These are phyloP conservation scores for Micromonas commoda DNA, from an alignment of 139 green algal genomes.

Conservation along the genomic window DNA sequence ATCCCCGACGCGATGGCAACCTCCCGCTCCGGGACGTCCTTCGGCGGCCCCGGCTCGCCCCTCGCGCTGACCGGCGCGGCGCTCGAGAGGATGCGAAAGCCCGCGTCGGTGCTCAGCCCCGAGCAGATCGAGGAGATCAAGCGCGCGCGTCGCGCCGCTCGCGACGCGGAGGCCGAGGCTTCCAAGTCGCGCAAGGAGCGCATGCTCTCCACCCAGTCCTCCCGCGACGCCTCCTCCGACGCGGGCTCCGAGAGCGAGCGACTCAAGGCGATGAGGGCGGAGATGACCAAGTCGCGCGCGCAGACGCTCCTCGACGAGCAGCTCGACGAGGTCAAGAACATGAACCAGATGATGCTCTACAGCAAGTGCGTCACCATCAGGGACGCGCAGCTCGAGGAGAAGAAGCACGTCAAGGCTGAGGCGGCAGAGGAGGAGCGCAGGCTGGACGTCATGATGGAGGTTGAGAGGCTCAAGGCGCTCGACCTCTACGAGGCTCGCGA, in stretches of 20 bases:
- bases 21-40: no score
- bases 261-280: constrained; percentile 29
- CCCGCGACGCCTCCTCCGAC: background rate
- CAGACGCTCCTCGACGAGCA: constrained; percentile 57
- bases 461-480: constrained; percentile 59
- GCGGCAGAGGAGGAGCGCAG: constrained; percentile 51
- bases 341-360: constrained; percentile 89
- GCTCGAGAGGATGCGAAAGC: background rate
- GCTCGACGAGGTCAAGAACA: constrained; percentile 74
- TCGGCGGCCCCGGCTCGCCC: no score
- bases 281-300: constrained; percentile 6
- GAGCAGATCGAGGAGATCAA: background rate
- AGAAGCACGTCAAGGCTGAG: constrained; percentile 59
- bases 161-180: background rate
- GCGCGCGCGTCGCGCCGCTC: no score
- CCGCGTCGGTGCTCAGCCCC: background rate
- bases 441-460: constrained; percentile 78
- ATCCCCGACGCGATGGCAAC: no score
- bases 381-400: constrained; percentile 76
- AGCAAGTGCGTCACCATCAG: constrained; percentile 76
- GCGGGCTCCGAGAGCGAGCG: background rate
- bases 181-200: background rate
- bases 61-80: background rate
- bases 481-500: constrained; percentile 63
- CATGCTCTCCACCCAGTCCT: background rate